Base-by-base conservation (phyloP, 1,284 basidiomycete genomes). In the Boletellus sp. region DNA sequence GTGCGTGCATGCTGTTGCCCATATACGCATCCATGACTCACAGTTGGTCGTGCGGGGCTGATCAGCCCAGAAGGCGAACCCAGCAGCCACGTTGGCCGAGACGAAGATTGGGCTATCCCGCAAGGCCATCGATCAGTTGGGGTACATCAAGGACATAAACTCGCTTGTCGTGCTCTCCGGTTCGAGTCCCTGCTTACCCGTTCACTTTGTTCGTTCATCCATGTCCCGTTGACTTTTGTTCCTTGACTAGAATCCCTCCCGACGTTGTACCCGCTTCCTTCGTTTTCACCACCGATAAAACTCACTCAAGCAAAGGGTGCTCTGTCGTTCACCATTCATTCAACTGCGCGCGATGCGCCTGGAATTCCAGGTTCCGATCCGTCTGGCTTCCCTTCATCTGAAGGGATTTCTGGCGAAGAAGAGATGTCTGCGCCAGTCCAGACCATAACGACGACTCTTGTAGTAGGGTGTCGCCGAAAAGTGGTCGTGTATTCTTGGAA, bases 401-500 rank as follows among this genome's bases (percentile, higher is more conserved):
- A 52, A 40, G 60, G 48, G 4, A 47, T 57, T 19, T 46, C 73
- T 35, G 59, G 58, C 32, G 74, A 71, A 11, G 74, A 75, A 53
- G 66, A 75, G 15, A 46, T 6, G 1, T 24, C 30, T 30, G 50
- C 55, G 1, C 57, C 53, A 15, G 79, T 85, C 24, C 81, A 84
- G 13, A 78, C 78, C 3, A 68, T 85, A 16, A 74, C 91, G n/a
- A 90, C 91, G 1, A 80, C 83, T 51, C 75, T 99, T 10, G 79
- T 93, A 5, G 78, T 98, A 8, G 95, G 93, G 15, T 95, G 93
- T 63, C 76, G 87, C 58, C 81, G 94, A 56, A 92, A 88, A 66
- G 80, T 93, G 1, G 82, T 96, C 2, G 71, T 97, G 12, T 94
- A 93, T 64, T 79, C 82, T 4, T 97, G 93, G 92, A 86, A 81